A percentile compares a stretch with the other conserved stretches of the same genome.
Conservation (phyloP, 2,329 filamentous ascomycete species). For the Microdochium nivale region DNA sequence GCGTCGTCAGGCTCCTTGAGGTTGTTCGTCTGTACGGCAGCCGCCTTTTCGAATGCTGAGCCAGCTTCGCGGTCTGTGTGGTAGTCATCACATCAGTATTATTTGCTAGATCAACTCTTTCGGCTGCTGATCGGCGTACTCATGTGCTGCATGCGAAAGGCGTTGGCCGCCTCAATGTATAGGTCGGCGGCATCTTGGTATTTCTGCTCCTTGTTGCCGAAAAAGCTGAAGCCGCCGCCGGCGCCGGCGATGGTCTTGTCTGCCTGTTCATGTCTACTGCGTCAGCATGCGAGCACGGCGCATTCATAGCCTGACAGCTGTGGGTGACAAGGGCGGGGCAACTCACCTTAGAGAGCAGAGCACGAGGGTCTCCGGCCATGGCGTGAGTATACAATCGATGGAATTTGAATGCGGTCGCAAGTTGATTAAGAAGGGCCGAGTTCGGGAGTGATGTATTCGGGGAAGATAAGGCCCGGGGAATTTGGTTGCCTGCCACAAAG, state of each 20-base stretch:
- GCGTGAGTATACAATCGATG: conserved; percentile 9
- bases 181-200: conserved; percentile 83
- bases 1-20: conserved; percentile 90
- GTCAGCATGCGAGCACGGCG: conserved; percentile 6
- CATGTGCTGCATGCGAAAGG: conserved; percentile 79
- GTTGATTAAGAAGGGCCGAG: neutral
- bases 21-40: conserved; percentile 68
- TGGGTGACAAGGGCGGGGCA: conserved; percentile 14
- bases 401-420: neutral
- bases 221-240: conserved; percentile 76
- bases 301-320: conserved; percentile 7
- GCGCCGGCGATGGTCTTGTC: conserved; percentile 74
- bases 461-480: neutral
- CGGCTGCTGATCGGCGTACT: conserved; percentile 42
- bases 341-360: conserved; percentile 67
- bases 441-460: neutral
- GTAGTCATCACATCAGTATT: conserved; percentile 2
- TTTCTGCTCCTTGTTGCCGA: conserved; percentile 80
- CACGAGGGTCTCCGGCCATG: conserved; percentile 73
- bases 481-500: neutral
- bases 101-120: neutral
- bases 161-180: conserved; percentile 83
- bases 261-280: conserved; percentile 48
- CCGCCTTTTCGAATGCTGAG: conserved; percentile 77
- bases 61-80: conserved; percentile 71